Evolutionary conservation across 176 grass and related monocot genomes (phyloP).

Genomic region (Cenchrus americanus): DNA sequence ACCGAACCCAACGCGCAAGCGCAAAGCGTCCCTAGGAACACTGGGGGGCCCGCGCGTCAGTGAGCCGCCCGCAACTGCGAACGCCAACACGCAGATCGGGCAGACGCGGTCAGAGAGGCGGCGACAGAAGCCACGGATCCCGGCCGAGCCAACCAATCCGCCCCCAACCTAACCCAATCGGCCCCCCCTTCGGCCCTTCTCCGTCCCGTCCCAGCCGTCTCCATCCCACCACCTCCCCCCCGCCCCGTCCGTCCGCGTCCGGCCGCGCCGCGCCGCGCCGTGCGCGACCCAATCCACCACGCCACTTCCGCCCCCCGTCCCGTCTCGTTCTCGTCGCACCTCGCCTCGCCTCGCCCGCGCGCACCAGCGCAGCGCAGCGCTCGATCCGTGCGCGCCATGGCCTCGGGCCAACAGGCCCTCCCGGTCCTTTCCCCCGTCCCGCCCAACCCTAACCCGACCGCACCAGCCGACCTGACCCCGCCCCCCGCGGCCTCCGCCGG

Average conservation of each 20-base stretch:
- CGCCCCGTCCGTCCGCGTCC: slow-evolving; percentile 18
- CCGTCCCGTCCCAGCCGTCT: slow-evolving; percentile 34
- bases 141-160: slow-evolving; percentile 38
- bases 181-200: background rate
- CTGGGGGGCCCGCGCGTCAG: background rate
- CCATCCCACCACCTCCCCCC: slow-evolving; percentile 35
- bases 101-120: background rate
- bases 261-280: slow-evolving; percentile 41
- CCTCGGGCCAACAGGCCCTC: slow-evolving; percentile 58
- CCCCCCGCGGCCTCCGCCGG: slow-evolving; percentile 30
- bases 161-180: background rate
- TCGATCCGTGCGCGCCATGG: slow-evolving; percentile 62
- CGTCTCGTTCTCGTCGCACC: slow-evolving; percentile 38
- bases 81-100: background rate
- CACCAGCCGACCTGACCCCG: slow-evolving; percentile 45
- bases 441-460: slow-evolving; percentile 56
- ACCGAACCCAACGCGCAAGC: background rate
- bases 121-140: slow-evolving; percentile 21
- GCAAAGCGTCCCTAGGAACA: background rate
- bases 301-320: slow-evolving; percentile 14
- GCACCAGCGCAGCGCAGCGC: background rate
- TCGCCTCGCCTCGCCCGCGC: background rate
- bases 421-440: slow-evolving; percentile 44
- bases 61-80: background rate
- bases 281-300: slow-evolving; percentile 47